phyloP scores from a whole-genome alignment of 2,329 filamentous ascomycete species.

The Bipolaris victoriae region DNA sequence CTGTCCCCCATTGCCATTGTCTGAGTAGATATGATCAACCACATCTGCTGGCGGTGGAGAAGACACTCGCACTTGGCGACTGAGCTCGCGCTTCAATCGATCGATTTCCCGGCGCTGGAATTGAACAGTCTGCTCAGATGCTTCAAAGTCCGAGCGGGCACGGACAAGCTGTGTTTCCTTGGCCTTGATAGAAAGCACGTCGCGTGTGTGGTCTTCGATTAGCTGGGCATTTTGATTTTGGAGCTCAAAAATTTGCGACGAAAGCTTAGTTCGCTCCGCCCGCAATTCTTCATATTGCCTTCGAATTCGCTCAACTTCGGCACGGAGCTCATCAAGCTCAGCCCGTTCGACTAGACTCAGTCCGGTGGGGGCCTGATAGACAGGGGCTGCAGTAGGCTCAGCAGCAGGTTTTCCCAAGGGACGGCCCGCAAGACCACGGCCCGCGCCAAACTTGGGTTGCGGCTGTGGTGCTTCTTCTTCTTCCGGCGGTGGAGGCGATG shows the following conservation, averaged over 20 bases:
- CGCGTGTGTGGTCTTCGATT: constrained; percentile 95
- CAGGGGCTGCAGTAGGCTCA: constrained; percentile 60
- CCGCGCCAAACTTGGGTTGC: constrained; percentile 66
- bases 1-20: constrained; percentile 53
- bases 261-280: constrained; percentile 79
- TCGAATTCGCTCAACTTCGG: constrained; percentile 78
- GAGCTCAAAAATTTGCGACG: constrained; percentile 88
- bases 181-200: constrained; percentile 94
- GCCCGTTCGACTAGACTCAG: constrained; percentile 81
- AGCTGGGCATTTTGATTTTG: constrained; percentile 96
- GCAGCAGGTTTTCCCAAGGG: constrained; percentile 85
- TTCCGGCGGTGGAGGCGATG: constrained; percentile 52
- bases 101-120: constrained; percentile 88
- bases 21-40: constrained; percentile 59
- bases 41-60: constrained; percentile 62
- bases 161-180: constrained; percentile 97
- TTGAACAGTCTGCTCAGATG: constrained; percentile 84
- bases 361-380: constrained; percentile 63
- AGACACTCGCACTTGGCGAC: constrained; percentile 58
- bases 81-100: constrained; percentile 84
- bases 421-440: constrained; percentile 80
- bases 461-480: constrained; percentile 49
- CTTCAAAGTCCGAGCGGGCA: constrained; percentile 86
- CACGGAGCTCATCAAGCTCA: constrained; percentile 88
- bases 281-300: constrained; percentile 80